Evolutionary conservation across 306 rosid species (phyloP).

Genomic region (Gastrolobium villosum): DNA sequence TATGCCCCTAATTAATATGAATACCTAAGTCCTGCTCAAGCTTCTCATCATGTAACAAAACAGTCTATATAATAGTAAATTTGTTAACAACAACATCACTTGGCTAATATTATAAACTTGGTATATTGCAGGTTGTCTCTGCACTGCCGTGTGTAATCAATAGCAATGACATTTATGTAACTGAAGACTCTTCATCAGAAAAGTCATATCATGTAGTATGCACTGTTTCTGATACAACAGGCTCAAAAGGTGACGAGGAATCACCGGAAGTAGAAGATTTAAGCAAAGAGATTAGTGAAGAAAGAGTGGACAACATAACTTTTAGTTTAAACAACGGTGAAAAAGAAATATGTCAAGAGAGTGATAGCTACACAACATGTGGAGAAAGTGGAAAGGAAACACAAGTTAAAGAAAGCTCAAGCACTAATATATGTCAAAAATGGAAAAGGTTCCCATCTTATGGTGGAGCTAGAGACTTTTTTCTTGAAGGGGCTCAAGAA

Average conservation of each 20-base stretch:
- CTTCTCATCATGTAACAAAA: neutral
- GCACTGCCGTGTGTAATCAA: slow-evolving; percentile 39
- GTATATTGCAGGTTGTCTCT: slow-evolving; percentile 52
- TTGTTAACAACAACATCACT: slow-evolving; percentile 1
- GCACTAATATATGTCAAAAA: slow-evolving; percentile 15
- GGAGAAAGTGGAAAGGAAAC: neutral
- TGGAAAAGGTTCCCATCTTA: slow-evolving; percentile 35
- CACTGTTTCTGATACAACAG: neutral
- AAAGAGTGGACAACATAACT: neutral
- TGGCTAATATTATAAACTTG: slow-evolving; percentile 23
- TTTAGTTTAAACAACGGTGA: slow-evolving; percentile 9
- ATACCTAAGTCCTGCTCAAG: neutral
- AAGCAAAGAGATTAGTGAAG: slow-evolving; percentile 19
- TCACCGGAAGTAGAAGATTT: neutral
- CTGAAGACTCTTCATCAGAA: slow-evolving; percentile 40
- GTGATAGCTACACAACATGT: slow-evolving; percentile 9
- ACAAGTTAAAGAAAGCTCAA: slow-evolving; percentile 35
- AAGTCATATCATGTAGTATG: neutral
- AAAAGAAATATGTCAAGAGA: slow-evolving; percentile 6
- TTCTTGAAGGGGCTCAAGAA: slow-evolving; percentile 44
- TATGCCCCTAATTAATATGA: neutral
- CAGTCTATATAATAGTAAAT: neutral
- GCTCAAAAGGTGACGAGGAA: slow-evolving; percentile 17
- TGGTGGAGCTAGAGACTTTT: slow-evolving; percentile 56
- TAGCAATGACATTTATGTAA: neutral